Base-by-base conservation (phyloP, 352 stramenopile genomes). In the Aphanomyces invadans region DNA sequence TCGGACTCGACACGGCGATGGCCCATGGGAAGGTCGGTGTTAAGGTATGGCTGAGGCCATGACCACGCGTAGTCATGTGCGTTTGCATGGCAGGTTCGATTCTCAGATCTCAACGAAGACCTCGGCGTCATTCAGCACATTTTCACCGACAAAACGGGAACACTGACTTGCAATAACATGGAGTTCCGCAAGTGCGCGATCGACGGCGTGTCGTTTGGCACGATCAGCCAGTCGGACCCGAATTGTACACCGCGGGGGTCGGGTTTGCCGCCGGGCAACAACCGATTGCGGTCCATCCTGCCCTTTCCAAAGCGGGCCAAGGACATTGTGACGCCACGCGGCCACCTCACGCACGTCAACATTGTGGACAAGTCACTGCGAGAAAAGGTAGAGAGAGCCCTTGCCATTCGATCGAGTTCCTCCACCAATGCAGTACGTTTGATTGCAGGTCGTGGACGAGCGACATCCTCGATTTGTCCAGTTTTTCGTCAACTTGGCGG, bases 101-200 rank as follows among this genome's bases (percentile, higher is more conserved):
- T 80, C 0, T 92, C 87, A 0, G 87, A 96, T 61, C 72, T 98
- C 31, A 95, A 94, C 48, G 90, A 95, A 61, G 88, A 97, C 53
- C 74, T 98, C 23, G 96, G 95, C 4, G 78, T 97, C 70, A 88
- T 99, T 17, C 80, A 98, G 59, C 96, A 99, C 69, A 89, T 99
- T 29, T 99, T 99, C 75, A 97, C 73, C 0, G 91, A 97, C 68
- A 97, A 97, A 67, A 97, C 91, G 1, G 91, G 91, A 17, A 97
- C 91, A 15, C 72, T 98, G 15, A 97, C 92, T 10, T 87, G 87
- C 60, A 98, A 98, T 69, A 80, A 85, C 4, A 98, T 98, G 92
- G 75, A 90, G 26, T 98, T 98, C 68, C 93, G 94, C 26, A 83
- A 83, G 15, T 98, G 89, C 61, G 92, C 90, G 59, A 80, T 98